phyloP scores from a whole-genome alignment of 176 grass and related monocot genomes.

The Phoenix roebelenii region DNA sequence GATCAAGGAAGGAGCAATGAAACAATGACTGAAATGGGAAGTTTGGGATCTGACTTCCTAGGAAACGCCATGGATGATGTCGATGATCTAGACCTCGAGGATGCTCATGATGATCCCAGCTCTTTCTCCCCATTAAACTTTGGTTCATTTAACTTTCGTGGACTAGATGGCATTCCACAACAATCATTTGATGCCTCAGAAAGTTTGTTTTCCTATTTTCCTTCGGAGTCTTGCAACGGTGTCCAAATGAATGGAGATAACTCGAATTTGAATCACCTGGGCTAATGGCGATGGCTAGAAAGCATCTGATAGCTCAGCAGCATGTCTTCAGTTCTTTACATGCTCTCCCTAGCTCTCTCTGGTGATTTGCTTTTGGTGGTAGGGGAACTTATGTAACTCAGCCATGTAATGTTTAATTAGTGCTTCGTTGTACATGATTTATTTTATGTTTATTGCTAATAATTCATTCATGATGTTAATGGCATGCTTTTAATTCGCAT shows the following conservation, averaged over 20 bases:
- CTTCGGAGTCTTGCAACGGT: slow-evolving; percentile 9
- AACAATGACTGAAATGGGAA: slow-evolving; percentile 8
- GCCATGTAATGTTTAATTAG: no score
- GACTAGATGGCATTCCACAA: slow-evolving; percentile 23
- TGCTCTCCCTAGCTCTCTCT: no score
- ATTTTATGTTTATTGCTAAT: no score
- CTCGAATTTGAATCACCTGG: slow-evolving; percentile 7
- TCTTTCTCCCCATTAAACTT: slow-evolving; percentile 31
- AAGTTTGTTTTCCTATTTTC: slow-evolving; percentile 18
- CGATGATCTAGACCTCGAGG: slow-evolving; percentile 27
- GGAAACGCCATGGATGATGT: slow-evolving; percentile 10
- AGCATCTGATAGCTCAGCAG: no score
- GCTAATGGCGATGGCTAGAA: background rate
- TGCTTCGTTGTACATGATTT: no score
- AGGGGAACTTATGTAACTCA: no score
- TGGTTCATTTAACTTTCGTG: slow-evolving; percentile 34
- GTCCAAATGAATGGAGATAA: slow-evolving; percentile 16
- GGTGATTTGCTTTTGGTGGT: no score
- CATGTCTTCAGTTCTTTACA: no score
- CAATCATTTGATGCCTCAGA: slow-evolving; percentile 10
- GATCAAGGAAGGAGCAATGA: background rate
- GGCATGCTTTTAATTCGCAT: no score
- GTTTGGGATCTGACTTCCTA: slow-evolving; percentile 15
- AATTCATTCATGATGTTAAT: no score
- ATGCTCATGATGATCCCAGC: background rate